Percentiles rank a stretch among this genome's conserved stretches.
phyloP scores from a whole-genome alignment of 2,329 filamentous ascomycete genomes.

The Chaetoscypha palmicola region DNA sequence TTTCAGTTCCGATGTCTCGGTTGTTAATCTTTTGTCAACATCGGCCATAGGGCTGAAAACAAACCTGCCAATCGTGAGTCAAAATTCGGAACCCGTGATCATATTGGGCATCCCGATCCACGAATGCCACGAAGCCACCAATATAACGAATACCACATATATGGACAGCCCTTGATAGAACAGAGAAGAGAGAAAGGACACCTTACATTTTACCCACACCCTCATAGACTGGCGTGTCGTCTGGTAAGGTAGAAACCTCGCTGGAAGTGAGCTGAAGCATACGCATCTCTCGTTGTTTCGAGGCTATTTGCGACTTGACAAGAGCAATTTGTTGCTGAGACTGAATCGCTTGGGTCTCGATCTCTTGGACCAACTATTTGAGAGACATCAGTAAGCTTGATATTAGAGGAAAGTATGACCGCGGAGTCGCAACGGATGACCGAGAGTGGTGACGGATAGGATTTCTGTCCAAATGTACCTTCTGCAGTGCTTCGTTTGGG shows the following conservation, averaged over 20 bases:
- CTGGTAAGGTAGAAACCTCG: slow-evolving; percentile 71
- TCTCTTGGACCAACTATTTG: slow-evolving; percentile 80
- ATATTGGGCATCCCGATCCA: no score
- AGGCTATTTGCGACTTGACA: slow-evolving; percentile 73
- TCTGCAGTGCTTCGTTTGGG: slow-evolving; percentile 86
- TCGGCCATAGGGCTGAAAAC: slow-evolving; percentile 66
- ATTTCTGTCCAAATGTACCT: slow-evolving; percentile 48
- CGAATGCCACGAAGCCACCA: no score
- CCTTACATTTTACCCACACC: slow-evolving; percentile 94
- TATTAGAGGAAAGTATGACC: slow-evolving; percentile 9
- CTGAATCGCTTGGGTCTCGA: slow-evolving; percentile 79
- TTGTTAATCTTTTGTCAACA: slow-evolving; percentile 68
- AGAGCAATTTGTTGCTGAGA: slow-evolving; percentile 90
- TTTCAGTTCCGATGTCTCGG: slow-evolving; percentile 68
- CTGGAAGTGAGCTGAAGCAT: slow-evolving; percentile 80
- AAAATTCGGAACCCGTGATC: slow-evolving; percentile 13
- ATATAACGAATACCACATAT: no score
- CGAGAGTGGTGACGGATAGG: background rate
- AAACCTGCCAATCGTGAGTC: slow-evolving; percentile 57
- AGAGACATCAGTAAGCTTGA: slow-evolving; percentile 4
- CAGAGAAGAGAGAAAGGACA: slow-evolving; percentile 1
- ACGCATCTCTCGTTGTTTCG: slow-evolving; percentile 82
- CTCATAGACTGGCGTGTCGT: slow-evolving; percentile 79
- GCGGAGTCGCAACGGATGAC: background rate
- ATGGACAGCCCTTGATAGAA: background rate